phyloP scores from a whole-genome alignment of 768 basidiomycete species.

The Mycena amicta region DNA sequence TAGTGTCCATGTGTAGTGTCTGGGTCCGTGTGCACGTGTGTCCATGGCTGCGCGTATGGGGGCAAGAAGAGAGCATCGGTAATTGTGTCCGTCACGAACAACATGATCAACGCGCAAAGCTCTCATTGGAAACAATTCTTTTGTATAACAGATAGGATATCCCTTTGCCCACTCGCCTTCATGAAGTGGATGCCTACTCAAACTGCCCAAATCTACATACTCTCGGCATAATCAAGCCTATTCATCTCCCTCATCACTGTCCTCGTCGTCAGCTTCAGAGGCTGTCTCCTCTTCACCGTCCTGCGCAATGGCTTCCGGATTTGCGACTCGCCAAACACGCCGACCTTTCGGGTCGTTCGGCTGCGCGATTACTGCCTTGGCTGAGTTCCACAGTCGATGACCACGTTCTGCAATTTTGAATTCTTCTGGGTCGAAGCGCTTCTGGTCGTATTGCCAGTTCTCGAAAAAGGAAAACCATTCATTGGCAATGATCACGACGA shows the following conservation, averaged over 20 bases:
- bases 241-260: neutral
- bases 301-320: neutral
- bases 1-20: too few species aligned
- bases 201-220: too few species aligned
- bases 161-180: too few species aligned
- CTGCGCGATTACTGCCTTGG: neutral
- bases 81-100: too few species aligned
- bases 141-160: too few species aligned
- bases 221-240: too few species aligned
- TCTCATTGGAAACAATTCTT: too few species aligned
- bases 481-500: conserved; percentile 12
- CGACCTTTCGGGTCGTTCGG: neutral
- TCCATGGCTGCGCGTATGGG: too few species aligned
- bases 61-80: too few species aligned
- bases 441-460: conserved; percentile 8
- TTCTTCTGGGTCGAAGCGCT: neutral
- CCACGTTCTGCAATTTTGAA: conserved; percentile 8
- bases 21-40: too few species aligned
- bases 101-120: too few species aligned
- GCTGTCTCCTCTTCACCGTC: neutral
- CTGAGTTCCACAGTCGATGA: conserved; percentile 8
- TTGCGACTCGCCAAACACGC: neutral
- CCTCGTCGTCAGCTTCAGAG: neutral
- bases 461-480: conserved; percentile 14
- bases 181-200: too few species aligned